Evolutionary conservation across 495 filamentous ascomycete genomes (phyloP), one percentile per base, ranked within the genome.

Genomic region (Aspergillus coremiiformis): DNA sequence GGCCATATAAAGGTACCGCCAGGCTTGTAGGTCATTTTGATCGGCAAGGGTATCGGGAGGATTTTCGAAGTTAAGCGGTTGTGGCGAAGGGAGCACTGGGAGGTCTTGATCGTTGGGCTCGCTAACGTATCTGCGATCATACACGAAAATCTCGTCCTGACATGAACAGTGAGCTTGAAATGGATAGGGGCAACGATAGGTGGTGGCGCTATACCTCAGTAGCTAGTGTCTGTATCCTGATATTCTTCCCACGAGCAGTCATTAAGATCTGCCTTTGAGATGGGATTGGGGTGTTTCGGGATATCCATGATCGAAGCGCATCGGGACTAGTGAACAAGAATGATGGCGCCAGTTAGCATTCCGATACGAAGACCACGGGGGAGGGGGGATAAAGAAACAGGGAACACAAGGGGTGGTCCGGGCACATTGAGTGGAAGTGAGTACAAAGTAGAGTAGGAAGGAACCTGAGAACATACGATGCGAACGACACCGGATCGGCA

Each of bases 101-200:
- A 78, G 70, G 35, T 84, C 78, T 43, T 75, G 62, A 17, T 71
- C 59, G 42, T 60, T 62, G 5, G 66, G 58, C 43, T 75, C 69
- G 54, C 63, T 70, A 47, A 77, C 59, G 83, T 79, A 72, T 56
- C 83, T 80, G 47, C 83, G 80, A 66, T 93, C 87, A 65, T 92
- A 96, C 29, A 95, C 79, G 59, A 87, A 94, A 53, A 96, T 83
- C 64, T 95, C 89, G 52, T 79, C 85, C 87, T 95, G 22, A 30
- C 2, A 11, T 24, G 21, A 8, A 15, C 22, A 22, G 19, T 35
- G 19, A 17, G 17, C 9, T 12, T 20, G 19, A 27, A 3, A 17
- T 8, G 33, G 8, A 8, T n/a, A 24, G 11, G 12, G 2, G 20
- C 32, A 4, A 11, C 4, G 14, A 26, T 21, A 17, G 14, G 17